Percentiles rank a stretch among this genome's conserved stretches.
Evolutionary conservation across 441 rosid species (phyloP).

Genomic region (Pelargonium fulgidum): DNA sequence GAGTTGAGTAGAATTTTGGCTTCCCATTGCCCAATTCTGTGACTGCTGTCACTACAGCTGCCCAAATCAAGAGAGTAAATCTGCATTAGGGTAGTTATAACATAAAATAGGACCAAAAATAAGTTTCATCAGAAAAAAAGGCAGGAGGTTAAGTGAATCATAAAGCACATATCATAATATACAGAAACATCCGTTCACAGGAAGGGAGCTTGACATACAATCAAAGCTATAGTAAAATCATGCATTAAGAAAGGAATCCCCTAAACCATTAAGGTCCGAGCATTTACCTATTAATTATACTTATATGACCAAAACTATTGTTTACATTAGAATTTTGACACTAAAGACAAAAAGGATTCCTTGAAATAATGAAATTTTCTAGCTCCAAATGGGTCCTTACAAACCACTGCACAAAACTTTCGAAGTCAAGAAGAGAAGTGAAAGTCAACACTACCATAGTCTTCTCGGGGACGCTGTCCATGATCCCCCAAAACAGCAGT

Average conservation of each 20-base stretch:
- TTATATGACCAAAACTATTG: background rate
- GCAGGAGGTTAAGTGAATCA: background rate
- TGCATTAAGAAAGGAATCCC: conserved; percentile 3
- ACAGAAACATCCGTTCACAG: background rate
- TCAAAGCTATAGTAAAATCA: background rate
- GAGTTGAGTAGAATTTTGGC: conserved; percentile 91
- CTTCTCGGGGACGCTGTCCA: conserved; percentile 86
- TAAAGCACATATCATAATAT: background rate
- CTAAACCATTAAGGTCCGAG: background rate
- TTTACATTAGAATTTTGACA: conserved; percentile 1
- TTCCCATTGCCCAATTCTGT: conserved; percentile 82
- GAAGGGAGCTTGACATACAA: conserved; percentile 4
- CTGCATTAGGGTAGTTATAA: conserved; percentile 7
- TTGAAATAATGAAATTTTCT: background rate
- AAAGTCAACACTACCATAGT: conserved; percentile 49
- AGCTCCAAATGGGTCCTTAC: conserved; percentile 1
- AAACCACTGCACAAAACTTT: background rate
- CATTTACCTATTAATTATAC: background rate
- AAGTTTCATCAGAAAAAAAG: background rate
- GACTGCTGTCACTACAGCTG: conserved; percentile 95
- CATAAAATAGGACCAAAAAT: background rate
- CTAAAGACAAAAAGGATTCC: background rate
- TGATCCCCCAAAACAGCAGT: conserved; percentile 99
- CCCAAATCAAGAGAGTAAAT: conserved; percentile 26
- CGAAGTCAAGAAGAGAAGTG: conserved; percentile 10